Base-by-base conservation (phyloP, 495 filamentous ascomycete genomes). In the Bathelium albidoporum region DNA sequence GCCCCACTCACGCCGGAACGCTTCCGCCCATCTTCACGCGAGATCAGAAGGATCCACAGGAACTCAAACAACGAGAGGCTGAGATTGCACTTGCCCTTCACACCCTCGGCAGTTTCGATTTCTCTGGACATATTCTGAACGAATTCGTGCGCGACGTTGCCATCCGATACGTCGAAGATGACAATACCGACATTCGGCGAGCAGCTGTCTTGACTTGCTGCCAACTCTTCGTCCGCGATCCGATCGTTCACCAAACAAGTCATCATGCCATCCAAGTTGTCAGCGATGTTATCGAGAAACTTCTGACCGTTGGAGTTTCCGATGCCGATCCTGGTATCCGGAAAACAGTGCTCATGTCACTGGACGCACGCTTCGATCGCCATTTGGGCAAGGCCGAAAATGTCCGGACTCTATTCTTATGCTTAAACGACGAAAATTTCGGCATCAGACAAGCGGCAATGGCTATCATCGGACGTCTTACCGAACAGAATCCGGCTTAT, bases 131-230 rank as follows among this genome's bases (percentile, higher is more conserved):
- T 69, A 87, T 96, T 26, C 75, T 99, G 16, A 99, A 99, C 68
- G 94, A 99, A 69, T 99, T 99, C 65, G 94, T 97, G 44, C 90
- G 94, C 29, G 94, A 99, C 73, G 94, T 97, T 61, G 95, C 95
- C 4, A 95, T 99, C 70, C 92, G 90, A 72, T 99, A 95, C 66
- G 93, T 97, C 59, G 92, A 97, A 70, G 93, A 93, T 63, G 91
- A 96, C 64, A 95, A 95, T 70, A 83, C 90, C 0, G 89, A 95
- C 63, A 95, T 97, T 61, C 86, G 94, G 62, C 93, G 95, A 73
- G 92, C 93, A 14, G 91, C 94, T 14, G 93, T 95, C 34, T 81
- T 99, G 63, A 99, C 95, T 28, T 97, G 95, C 75, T 99, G 94
- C 71, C 94, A 99, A 69, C 82, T 99, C 44, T 96, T 97, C 70